Evolutionary conservation across 2,329 filamentous ascomycete species (phyloP), one percentile per base, ranked within the genome.

Genomic region (Claviceps purpurea): DNA sequence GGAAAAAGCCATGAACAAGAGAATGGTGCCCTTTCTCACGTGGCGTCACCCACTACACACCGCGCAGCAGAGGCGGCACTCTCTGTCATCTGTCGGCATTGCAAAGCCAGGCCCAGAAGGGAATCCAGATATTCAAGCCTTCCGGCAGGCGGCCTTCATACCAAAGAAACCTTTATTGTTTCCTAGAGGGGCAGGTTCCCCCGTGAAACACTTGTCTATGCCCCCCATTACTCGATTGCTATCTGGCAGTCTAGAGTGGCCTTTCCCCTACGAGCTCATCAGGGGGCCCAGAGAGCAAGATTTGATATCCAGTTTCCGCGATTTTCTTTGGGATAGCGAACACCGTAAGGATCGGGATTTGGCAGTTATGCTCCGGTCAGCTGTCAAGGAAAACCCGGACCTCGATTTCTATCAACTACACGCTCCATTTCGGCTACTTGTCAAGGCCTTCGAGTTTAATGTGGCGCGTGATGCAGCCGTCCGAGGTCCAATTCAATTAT

Each of bases 401-500:
- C 56, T 65, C 49, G 65, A 59, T 34, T 87, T 81, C 61, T 74
- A 72, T 30, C 76, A 76, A 49, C 72, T 86, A 46, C 62, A 78
- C 26, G 81, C 80, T 1, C 79, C 82, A 0, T 68, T 95, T 0
- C 71, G 70, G 40, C 73, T 91, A 38, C 79, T 94, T 47, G 66
- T 84, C 16, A 74, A 79, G 47, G 75, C 73, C 6, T 58, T 72
- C n/a, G 62, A 70, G 49, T 80, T 73, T 64, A 80, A 79, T 53
- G 38, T 50, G 11, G 22, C 47, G 10, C 56, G 61, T 56, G 49
- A 52, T 45, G 0, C 38, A 34, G 45, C 53, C 30, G 40, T 55
- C 46, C 5, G 52, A 65, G 48, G 64, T 51, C 58, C 56, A 4
- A 52, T 68, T 2, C 68, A 73, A n/a, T 72, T 96, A 3, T 97